These are phyloP conservation scores for Fusarium veterinarium DNA, from an alignment of 2,329 filamentous ascomycete genomes.

Conservation along the genomic window DNA sequence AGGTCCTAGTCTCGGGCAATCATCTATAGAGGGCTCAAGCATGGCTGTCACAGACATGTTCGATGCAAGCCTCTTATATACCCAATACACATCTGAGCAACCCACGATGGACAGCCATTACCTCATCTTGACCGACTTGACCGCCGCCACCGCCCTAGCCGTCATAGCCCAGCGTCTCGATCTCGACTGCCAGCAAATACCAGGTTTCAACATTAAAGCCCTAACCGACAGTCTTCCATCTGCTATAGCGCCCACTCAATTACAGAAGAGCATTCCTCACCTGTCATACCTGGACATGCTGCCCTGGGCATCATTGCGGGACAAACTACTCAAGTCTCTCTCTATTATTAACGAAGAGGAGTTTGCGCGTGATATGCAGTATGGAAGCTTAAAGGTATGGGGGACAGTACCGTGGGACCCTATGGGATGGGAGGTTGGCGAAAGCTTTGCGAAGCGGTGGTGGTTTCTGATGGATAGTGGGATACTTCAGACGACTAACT, in stretches of 20 bases:
- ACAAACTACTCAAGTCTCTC: constrained; percentile 16
- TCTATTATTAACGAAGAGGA: constrained; percentile 13
- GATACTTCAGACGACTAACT: constrained; percentile 18
- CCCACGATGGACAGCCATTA: background rate
- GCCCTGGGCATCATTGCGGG: constrained; percentile 19
- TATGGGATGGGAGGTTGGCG: constrained; percentile 58
- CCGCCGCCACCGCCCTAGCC: background rate
- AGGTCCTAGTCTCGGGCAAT: rapidly evolving
- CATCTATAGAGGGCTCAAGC: background rate
- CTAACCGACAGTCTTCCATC: background rate
- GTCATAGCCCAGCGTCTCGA: constrained; percentile 4
- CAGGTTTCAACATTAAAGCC: background rate
- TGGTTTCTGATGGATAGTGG: constrained; percentile 34
- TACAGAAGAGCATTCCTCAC: constrained; percentile 20
- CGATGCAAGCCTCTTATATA: background rate
- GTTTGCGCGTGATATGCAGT: background rate
- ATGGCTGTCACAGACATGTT: background rate
- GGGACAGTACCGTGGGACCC: constrained; percentile 38
- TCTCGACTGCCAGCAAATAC: background rate
- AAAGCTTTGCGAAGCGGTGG: constrained; percentile 46
- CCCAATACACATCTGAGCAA: background rate
- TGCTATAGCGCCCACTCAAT: constrained; percentile 1
- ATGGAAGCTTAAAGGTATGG: constrained; percentile 12
- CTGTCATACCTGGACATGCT: constrained; percentile 23
- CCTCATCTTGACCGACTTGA: constrained; percentile 8